Evolutionary conservation across 176 grass and related monocot genomes (phyloP), one percentile per base, ranked within the genome.

Genomic region (Coix lacrymajobi): DNA sequence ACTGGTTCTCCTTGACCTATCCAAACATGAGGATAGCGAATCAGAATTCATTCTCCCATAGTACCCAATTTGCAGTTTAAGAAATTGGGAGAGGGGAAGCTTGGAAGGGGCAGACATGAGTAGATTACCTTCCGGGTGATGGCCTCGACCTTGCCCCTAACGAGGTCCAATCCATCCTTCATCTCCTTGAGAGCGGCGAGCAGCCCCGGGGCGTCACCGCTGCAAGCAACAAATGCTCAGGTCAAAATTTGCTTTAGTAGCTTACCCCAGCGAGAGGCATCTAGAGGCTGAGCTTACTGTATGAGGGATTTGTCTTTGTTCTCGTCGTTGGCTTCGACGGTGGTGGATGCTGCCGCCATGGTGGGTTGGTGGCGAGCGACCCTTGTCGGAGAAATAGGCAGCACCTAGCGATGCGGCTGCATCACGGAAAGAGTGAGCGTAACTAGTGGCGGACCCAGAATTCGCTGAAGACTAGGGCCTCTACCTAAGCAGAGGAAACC

Each of bases 131-230:
- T 92, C n/a, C 41, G 51, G 19, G 85, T 94, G 41, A 94, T 84
- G 4, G 83, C 73, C 22, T 97, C 84, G 24, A 95, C 87, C 75
- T 95, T 95, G 39, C 67, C 71, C 82, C 86, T 84, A 15, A 95
- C 87, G 83, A 76, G 79, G 84, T 91, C 88, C 52, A 98, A 77
- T 43, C 88, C 90, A 48, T 91, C 90, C 82, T 91, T 92, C 96
- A 95, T 95, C 85, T 98, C 96, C 83, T 86, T 95, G 40, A 95
- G 52, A 26, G 89, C 82, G 13, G 83, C 62, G 34, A 97, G 75
- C 28, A 94, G 90, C 75, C 76, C 87, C 44, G 90, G 83, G 28
- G 86, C 83, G 66, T 97, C 91, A 34, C 91, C 83, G 1, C 90
- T 90, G 78, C 81, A 41, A 28, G 52, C 10, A 73, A 61, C 43